A percentile compares a stretch with the other conserved stretches of the same genome.
Conservation (phyloP, 2,329 filamentous ascomycete species). For the Dactylella cylindrospora region DNA sequence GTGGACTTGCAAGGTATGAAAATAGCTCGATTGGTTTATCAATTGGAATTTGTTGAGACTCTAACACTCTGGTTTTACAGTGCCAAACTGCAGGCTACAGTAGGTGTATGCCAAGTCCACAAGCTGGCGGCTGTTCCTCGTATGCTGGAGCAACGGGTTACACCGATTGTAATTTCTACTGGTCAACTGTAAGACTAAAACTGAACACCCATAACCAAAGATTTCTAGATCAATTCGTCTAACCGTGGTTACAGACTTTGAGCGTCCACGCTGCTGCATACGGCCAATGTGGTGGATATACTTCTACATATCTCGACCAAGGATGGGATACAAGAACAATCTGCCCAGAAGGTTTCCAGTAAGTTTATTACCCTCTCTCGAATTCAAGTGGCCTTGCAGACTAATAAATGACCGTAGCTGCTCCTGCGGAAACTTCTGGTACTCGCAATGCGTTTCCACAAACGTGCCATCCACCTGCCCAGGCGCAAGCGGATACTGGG, state of each 20-base stretch:
- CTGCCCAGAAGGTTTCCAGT: conserved; percentile 3
- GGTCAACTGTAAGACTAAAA: conserved; percentile 15
- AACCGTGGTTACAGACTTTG: neutral
- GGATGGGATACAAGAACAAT: conserved; percentile 12
- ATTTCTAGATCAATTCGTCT: too few species aligned
- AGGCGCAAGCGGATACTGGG: conserved; percentile 7
- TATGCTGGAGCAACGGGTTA: conserved; percentile 5
- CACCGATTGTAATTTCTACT: conserved; percentile 14
- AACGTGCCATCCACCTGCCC: conserved; percentile 2
- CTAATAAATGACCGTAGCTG: neutral
- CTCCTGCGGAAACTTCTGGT: conserved; percentile 14
- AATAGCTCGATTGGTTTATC: neutral
- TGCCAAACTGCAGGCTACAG: conserved; percentile 3
- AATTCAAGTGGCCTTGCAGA: too few species aligned
- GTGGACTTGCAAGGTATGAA: conserved; percentile 12
- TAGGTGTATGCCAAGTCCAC: conserved; percentile 6
- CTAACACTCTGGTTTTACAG: conserved; percentile 1
- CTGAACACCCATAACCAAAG: too few species aligned
- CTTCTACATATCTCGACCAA: conserved; percentile 6
- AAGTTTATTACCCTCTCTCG: too few species aligned
- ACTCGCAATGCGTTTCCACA: neutral
- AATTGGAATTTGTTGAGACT: neutral
- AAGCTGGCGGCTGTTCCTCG: conserved; percentile 4
- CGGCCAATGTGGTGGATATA: conserved; percentile 10
- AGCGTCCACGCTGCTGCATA: conserved; percentile 6